Evolutionary conservation across 2,329 filamentous ascomycete species (phyloP).

Genomic region (Nemania sp.): DNA sequence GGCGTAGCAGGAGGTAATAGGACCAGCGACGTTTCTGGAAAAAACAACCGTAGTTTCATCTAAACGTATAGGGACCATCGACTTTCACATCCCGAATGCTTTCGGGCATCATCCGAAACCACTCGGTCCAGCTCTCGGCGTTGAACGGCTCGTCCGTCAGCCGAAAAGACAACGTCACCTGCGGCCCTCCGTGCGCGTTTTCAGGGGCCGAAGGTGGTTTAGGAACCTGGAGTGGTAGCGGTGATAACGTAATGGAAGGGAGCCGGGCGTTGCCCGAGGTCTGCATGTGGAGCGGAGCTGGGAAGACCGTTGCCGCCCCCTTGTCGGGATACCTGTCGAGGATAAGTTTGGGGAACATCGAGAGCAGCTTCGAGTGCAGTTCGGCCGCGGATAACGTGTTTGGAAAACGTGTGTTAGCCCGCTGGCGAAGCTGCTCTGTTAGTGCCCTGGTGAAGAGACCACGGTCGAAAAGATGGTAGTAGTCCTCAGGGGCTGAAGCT

Average conservation of each 20-base stretch:
- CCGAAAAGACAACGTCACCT: constrained; percentile 63
- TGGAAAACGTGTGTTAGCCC: constrained; percentile 58
- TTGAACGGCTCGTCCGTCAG: constrained; percentile 65
- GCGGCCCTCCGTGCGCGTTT: constrained; percentile 50
- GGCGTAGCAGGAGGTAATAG: constrained; percentile 15
- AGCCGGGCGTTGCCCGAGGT: constrained; percentile 65
- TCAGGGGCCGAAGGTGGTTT: constrained; percentile 53
- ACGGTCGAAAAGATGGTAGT: constrained; percentile 60
- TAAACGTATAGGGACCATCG: constrained; percentile 62
- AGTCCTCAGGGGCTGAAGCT: constrained; percentile 66
- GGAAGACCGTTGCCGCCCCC: constrained; percentile 61
- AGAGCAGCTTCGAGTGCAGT: constrained; percentile 65
- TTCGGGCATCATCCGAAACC: constrained; percentile 69
- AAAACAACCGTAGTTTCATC: constrained; percentile 47
- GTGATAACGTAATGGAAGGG: constrained; percentile 68
- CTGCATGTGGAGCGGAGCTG: constrained; percentile 67
- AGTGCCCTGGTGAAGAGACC: constrained; percentile 65
- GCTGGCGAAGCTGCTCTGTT: constrained; percentile 62
- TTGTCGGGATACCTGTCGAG: constrained; percentile 62
- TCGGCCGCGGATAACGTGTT: constrained; percentile 64
- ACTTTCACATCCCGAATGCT: constrained; percentile 67
- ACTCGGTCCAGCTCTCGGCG: constrained; percentile 67
- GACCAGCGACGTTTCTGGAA: neutral
- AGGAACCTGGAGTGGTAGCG: constrained; percentile 55
- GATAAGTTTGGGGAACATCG: constrained; percentile 64